Evolutionary conservation across 2,329 filamentous ascomycete species (phyloP), one percentile per base, ranked within the genome.

Genomic region (Hypoxylon sp.): DNA sequence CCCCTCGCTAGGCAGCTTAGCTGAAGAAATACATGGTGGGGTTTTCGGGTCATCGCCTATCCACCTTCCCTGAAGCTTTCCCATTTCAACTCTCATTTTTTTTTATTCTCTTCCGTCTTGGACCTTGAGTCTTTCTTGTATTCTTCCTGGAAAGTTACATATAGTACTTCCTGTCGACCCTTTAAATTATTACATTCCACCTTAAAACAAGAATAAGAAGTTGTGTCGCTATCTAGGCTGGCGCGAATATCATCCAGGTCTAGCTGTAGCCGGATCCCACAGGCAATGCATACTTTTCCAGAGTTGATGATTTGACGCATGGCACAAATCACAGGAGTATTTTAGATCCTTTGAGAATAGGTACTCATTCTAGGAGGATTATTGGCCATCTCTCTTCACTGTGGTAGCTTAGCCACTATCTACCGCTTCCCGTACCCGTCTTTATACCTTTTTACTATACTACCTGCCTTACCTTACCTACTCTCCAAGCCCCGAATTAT

Each of bases 1-100:
- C n/a, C n/a, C n/a, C n/a, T n/a, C n/a, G n/a, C 23, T 35, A 40
- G 27, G 46, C 38, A 40, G 15, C 11, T 7, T 17, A 40, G 50
- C 50, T 53, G 21, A 32, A 48, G 50, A 49, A 40, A 38, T 36
- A 2, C n/a, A 43, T 38, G 37, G 50, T 53, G 50, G 50, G 50
- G 50, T 17, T 16, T 37, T 47, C 20, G 37, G 43, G 26, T 47
- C 31, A 42, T 38, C 21, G 26, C 43, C 30, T 36, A 36, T 12
- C 12, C 36, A 26, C 25, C 16, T 20, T 34, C 5, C 9, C 20
- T 32, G n/a, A 20, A 40, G 29, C 44, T 49, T 32, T 35, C 40
- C 35, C 44, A 54, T 54, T 54, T 49, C 44, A 29, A n/a, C 44
- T 45, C 44, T 23, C 30, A 30, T 26, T 27, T 30, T 40, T 20